Evolutionary conservation across 352 stramenopile species (phyloP), one percentile per base, ranked within the genome.

Genomic region (Saprolegnia parasitica): DNA sequence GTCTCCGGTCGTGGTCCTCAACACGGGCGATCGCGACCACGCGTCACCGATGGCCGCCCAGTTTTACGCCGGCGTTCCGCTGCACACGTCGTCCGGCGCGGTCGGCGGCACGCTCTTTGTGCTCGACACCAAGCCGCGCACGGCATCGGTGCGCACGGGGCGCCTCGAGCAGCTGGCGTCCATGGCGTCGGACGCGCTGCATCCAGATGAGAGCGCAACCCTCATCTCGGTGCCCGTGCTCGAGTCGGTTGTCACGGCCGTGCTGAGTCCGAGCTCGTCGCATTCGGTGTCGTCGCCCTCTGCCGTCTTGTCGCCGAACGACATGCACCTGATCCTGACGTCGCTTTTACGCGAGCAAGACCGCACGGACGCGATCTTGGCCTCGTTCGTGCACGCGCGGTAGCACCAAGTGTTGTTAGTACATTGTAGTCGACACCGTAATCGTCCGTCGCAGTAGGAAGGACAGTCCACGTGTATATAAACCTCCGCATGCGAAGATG

Each of bases 91-190:
- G 16, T n/a, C 35, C 8, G 57, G 57, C 42, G n/a, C 15, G 4
- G 13, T 65, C 42, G 18, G 58, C 21, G 57, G 57, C 20, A 65
- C 57, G n/a, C 18, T 65, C 35, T 65, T 65, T 65, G 57, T 65
- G 20, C 21, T 65, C 20, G 57, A 65, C 57, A 54, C 18, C n/a
- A 18, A 52, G 11, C 8, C 57, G 24, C 35, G 57, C 4, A n/a
- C 16, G 5, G 16, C 57, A 9, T 58, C 20, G 11, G 57, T 29
- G n/a, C n/a, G 24, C 20, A 54, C 57, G 16, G 20, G 9, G 20
- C 24, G 35, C 42, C 37, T 47, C 57, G 24, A 52, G 20, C 20
- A n/a, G 57, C 21, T 52, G 35, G 57, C 35, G 16, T 18, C 5
- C n/a, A 26, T 32, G 20, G 37, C 35, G 1, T 18, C 35, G 18